Evolutionary conservation across 345 rosid species (phyloP), one percentile per base, ranked within the genome.

Genomic region (Lumnitzera littorea): DNA sequence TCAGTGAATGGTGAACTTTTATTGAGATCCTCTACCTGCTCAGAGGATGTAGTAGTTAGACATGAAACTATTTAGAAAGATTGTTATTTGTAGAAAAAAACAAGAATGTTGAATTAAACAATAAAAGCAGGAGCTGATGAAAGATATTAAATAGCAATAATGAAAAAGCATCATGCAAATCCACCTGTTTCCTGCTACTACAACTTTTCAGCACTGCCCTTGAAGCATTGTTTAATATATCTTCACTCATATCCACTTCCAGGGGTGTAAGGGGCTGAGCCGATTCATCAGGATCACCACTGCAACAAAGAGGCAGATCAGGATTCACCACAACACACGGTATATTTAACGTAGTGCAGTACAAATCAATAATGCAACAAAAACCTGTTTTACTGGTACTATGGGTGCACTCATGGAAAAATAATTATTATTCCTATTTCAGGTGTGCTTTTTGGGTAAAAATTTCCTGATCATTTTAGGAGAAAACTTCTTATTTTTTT

Each of bases 141-240:
- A 36, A 36, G 43, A 59, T 41, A 11, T 2, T 62, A n/a, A 50
- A 50, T 50, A 14, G 20, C 52, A 50, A 50, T 50, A 50, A 50
- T 14, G 2, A 7, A 36, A 36, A 4, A 36, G 43, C 0, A 36
- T 36, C 43, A 36, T 5, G 43, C 43, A 36, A 36, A 4, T 9
- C 1, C 43, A 94, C 91, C 95, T 88, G 85, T 74, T 76, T 70
- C 76, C 67, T 82, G 69, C 64, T 79, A 72, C 61, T 60, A 52
- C 71, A 60, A 78, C 78, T 74, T 64, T 68, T 64, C 55, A 67
- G 74, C 61, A 65, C 62, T n/a, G 74, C 74, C 68, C 78, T 91
- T 41, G 68, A 74, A 51, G 64, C 66, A 53, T 68, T 76, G 25
- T 23, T 36, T 53, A 68, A 23, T 55, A 23, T 61, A 58, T 58